Evolutionary conservation across 2,329 filamentous ascomycete species (phyloP), one percentile per base, ranked within the genome.

Genomic region (Zelopaecilomyces penicillatus): DNA sequence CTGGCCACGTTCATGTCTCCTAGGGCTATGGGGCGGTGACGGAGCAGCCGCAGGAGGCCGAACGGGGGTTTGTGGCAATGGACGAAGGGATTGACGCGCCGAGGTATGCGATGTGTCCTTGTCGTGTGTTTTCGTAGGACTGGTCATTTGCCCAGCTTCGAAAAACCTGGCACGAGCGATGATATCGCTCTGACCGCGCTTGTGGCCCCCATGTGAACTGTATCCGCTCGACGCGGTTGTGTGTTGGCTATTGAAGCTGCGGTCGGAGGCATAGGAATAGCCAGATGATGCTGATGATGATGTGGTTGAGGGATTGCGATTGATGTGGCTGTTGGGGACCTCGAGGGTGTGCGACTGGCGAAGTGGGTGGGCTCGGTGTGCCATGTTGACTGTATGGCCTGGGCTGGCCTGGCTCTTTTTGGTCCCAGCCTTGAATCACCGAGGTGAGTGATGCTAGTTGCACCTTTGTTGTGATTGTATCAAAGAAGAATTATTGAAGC

Each of bases 181-280:
- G 45, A 76, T 76, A 70, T 93, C 86, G 65, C 86, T 91, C 63
- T 82, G 75, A 49, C 85, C 85, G 61, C 87, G 80, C 63, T 81
- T 85, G 59, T 91, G 87, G 40, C 74, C 73, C 48, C 61, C 60
- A 47, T 65, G 49, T 12, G 60, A 52, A 26, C 54, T 64, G 61
- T 78, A 77, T 38, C 70, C 71, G 60, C 78, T 80, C 31, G 86
- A 87, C n/a, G 75, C 75, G 51, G 80, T 75, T 30, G 87, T 91
- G 12, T 84, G 87, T 52, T 83, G 71, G 39, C 85, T 65, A 45
- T 55, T 53, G 43, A 73, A 68, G 57, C 79, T 83, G 43, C 75
- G 69, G 37, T 81, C 76, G 50, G 80, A 81, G 41, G 64, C 57
- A 50, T 73, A 70, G 1, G 83, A 85, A 60, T 81, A 84, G 45